These are phyloP conservation scores for Caryopteris hybrid DNA, from an alignment of 305 asterid species.

Conservation along the genomic window DNA sequence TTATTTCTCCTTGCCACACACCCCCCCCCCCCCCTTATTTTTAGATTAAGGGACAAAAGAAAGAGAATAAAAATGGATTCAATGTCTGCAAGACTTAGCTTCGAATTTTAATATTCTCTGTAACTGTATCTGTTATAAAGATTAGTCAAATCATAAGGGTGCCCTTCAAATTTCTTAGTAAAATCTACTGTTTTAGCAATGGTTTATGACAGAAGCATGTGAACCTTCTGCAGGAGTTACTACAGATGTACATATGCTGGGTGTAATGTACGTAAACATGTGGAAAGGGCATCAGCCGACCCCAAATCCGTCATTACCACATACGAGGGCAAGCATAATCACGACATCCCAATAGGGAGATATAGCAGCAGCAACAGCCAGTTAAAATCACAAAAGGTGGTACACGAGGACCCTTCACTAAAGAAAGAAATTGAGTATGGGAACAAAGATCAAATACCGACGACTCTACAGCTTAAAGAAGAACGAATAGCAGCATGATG, in stretches of 20 bases:
- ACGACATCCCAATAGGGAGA: constrained; percentile 55
- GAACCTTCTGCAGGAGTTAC: constrained; percentile 56
- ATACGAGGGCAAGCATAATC: constrained; percentile 83
- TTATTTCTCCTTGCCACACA: too few relatives aligned
- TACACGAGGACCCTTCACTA: constrained; percentile 23
- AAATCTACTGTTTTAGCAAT: too few relatives aligned
- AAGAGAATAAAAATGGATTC: too few relatives aligned
- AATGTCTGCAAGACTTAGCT: too few relatives aligned
- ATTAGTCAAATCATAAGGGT: too few relatives aligned
- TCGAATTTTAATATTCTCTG: not conserved
- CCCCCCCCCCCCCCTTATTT: too few relatives aligned
- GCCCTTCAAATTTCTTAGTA: too few relatives aligned
- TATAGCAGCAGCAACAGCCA: constrained; percentile 29
- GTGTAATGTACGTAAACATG: constrained; percentile 89
- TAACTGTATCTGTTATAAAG: not conserved
- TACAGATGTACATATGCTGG: constrained; percentile 77
- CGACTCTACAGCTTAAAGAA: constrained; percentile 45
- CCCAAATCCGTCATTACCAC: constrained; percentile 78
- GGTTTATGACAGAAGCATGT: too few relatives aligned
- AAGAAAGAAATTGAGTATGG: constrained; percentile 32
- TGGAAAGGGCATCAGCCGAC: constrained; percentile 80
- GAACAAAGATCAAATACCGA: constrained; percentile 35
- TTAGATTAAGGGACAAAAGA: too few relatives aligned
- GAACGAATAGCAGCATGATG: constrained; percentile 44
- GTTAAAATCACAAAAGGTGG: constrained; percentile 30